phyloP scores from a whole-genome alignment of 2,329 filamentous ascomycete species.

The Aaosphaeria pasadenensis region DNA sequence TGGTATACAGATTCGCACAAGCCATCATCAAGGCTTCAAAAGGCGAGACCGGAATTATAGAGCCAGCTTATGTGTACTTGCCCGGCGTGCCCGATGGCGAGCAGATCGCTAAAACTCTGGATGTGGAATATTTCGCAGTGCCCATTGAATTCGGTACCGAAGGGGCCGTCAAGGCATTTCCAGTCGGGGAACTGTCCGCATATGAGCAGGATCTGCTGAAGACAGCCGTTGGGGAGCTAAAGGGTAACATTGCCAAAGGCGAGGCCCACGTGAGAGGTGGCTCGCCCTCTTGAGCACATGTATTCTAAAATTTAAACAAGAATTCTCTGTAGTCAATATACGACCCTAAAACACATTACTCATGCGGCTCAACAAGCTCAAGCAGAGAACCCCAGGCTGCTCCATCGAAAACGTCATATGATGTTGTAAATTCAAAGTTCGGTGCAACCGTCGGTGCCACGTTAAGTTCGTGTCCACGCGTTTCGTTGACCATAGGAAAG shows the following conservation, averaged over 20 bases:
- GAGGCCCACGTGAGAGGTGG: background rate
- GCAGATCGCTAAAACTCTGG: background rate
- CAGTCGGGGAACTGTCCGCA: background rate
- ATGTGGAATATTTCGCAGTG: background rate
- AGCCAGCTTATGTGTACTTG: background rate
- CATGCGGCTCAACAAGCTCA: background rate
- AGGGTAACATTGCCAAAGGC: background rate
- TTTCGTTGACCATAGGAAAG: no score
- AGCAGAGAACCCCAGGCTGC: background rate
- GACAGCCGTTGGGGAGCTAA: background rate
- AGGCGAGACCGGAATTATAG: background rate
- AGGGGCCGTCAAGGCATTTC: background rate
- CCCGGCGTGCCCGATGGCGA: background rate
- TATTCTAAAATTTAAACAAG: no score
- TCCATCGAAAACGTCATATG: background rate
- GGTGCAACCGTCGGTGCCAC: background rate
- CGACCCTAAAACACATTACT: no score
- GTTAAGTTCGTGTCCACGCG: no score
- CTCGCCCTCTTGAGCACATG: background rate
- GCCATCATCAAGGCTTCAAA: background rate
- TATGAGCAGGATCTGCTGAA: background rate
- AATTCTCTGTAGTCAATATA: no score
- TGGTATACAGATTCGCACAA: background rate
- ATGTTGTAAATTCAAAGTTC: background rate
- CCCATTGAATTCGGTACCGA: background rate